These are phyloP conservation scores for Alopecurus myosuroides DNA, from an alignment of 176 grass and related monocot genomes.

Conservation along the genomic window DNA sequence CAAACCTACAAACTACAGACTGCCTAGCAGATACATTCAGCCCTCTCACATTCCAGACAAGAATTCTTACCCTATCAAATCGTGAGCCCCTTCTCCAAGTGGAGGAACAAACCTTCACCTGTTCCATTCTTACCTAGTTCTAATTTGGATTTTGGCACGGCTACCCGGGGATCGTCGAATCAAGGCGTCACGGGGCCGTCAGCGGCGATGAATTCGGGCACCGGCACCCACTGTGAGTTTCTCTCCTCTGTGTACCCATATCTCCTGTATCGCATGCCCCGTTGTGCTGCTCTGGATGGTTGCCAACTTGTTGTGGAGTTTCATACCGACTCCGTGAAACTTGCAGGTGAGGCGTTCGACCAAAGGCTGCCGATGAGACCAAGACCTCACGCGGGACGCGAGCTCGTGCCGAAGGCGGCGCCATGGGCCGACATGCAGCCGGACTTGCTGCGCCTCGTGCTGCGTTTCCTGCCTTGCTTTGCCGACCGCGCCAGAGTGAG, in stretches of 20 bases:
- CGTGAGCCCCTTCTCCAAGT: neutral
- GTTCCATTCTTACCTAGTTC: neutral
- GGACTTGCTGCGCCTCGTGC: neutral
- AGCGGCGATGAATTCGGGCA: neutral
- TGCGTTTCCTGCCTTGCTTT: neutral
- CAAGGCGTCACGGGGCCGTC: neutral
- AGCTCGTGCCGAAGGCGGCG: neutral
- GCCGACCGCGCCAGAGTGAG: neutral
- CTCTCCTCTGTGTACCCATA: neutral
- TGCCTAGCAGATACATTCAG: too few species aligned
- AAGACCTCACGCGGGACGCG: neutral
- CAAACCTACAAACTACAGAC: too few species aligned
- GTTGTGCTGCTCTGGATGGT: neutral
- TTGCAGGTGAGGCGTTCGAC: neutral
- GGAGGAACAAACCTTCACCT: neutral
- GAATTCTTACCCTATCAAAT: too few species aligned
- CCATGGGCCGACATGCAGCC: neutral
- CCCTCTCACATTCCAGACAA: too few species aligned
- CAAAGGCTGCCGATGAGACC: neutral
- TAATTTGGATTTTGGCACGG: neutral
- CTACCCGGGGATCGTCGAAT: neutral
- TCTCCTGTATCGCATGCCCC: neutral
- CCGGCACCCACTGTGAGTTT: neutral
- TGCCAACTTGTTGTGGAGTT: neutral
- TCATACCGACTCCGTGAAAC: neutral